These are phyloP conservation scores for Cutaneotrichosporon arboriforme DNA, from an alignment of 1,284 basidiomycete genomes.

Conservation along the genomic window DNA sequence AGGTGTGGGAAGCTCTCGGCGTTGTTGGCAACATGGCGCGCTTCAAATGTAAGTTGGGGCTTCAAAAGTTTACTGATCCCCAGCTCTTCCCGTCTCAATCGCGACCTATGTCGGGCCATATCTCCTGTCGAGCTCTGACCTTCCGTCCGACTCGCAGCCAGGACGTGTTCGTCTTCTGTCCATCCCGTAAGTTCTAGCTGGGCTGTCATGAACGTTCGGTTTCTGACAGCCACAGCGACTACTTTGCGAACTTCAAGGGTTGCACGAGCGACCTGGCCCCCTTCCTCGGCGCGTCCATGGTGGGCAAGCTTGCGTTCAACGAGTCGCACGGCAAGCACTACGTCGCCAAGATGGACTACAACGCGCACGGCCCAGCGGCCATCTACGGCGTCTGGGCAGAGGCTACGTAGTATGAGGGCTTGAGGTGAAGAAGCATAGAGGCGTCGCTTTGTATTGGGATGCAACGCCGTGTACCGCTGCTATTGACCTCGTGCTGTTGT, in stretches of 20 bases:
- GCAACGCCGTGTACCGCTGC: no score
- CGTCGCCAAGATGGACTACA: conserved; percentile 48
- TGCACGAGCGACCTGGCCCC: conserved; percentile 74
- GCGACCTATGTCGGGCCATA: conserved; percentile 68
- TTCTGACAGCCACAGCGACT: conserved; percentile 54
- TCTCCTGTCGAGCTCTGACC: conserved; percentile 59
- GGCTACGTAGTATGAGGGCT: neutral
- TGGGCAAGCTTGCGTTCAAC: conserved; percentile 58
- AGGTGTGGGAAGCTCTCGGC: conserved; percentile 73
- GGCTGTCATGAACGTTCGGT: no score
- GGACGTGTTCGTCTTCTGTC: conserved; percentile 60
- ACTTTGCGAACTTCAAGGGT: conserved; percentile 85
- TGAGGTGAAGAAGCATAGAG: no score
- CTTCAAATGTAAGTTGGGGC: conserved; percentile 61
- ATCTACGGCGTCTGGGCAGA: conserved; percentile 35
- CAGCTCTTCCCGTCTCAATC: conserved; percentile 56
- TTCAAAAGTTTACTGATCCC: neutral
- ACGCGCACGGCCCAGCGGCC: conserved; percentile 42
- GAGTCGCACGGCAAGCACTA: conserved; percentile 40
- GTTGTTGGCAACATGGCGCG: conserved; percentile 74
- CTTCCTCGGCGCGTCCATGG: conserved; percentile 80
- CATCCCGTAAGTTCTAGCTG: conserved; percentile 54
- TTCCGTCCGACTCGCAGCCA: conserved; percentile 55
- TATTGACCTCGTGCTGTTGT: no score
- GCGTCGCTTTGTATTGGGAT: no score